These are phyloP conservation scores for Volvox reticuliferus DNA, from an alignment of 139 green algal species.

Conservation along the genomic window DNA sequence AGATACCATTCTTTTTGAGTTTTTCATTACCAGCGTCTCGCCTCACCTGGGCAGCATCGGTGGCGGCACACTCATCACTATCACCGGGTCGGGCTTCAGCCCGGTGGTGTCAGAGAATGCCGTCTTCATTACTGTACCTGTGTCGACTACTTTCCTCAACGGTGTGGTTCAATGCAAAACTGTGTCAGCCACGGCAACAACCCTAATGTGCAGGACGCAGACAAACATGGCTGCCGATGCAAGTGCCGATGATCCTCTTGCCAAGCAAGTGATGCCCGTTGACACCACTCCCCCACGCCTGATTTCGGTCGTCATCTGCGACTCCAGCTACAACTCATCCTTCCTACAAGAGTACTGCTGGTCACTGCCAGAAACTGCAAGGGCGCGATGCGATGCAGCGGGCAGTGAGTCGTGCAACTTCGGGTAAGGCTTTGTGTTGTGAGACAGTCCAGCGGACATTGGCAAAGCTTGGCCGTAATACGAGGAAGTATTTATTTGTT, in stretches of 20 bases:
- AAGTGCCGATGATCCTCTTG: constrained; percentile 25
- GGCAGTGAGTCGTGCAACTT: not conserved
- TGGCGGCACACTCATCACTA: constrained; percentile 47
- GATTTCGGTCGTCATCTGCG: constrained; percentile 38
- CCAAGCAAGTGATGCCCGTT: constrained; percentile 17
- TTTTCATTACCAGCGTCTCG: constrained; percentile 26
- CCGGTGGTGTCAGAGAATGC: constrained; percentile 1
- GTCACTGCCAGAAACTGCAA: not conserved
- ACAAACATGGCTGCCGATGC: constrained; percentile 49
- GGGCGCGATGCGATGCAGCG: not conserved
- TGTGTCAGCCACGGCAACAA: not conserved
- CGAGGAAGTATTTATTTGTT: no score
- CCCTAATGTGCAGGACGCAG: constrained; percentile 25
- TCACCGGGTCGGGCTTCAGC: constrained; percentile 54
- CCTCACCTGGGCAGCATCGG: constrained; percentile 49
- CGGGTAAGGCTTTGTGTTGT: no score
- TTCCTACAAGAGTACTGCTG: constrained; percentile 30
- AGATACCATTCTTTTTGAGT: constrained; percentile 2
- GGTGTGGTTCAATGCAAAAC: constrained; percentile 41
- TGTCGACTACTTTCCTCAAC: constrained; percentile 53
- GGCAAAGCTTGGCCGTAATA: no score
- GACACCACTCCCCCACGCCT: not conserved
- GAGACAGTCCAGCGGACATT: no score
- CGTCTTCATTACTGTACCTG: constrained; percentile 44
- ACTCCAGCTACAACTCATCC: not conserved